phyloP scores from a whole-genome alignment of 108 stramenopile species.

The Discostella stelligeroides region DNA sequence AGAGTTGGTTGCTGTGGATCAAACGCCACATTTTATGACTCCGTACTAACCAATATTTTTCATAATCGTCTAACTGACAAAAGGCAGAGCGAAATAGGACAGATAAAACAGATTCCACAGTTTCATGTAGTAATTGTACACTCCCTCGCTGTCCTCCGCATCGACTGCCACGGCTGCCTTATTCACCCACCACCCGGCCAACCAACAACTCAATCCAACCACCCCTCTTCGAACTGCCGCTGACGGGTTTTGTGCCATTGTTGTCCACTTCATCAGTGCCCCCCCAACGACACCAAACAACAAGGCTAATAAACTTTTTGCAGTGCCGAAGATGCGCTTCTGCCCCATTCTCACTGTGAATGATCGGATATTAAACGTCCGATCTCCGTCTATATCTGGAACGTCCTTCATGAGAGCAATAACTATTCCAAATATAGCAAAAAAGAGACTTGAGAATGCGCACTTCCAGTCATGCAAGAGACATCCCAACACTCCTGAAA shows the following conservation, averaged over 20 bases:
- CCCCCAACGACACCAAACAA: slow-evolving; percentile 48
- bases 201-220: slow-evolving; percentile 61
- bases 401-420: slow-evolving; percentile 92
- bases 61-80: slow-evolving; percentile 59
- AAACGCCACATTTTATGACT: too few relatives aligned
- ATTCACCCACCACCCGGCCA: slow-evolving; percentile 66
- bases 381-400: slow-evolving; percentile 83
- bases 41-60: too few relatives aligned
- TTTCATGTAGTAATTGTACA: slow-evolving; percentile 88
- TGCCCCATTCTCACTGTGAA: slow-evolving; percentile 83
- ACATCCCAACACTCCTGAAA: slow-evolving; percentile 57
- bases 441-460: slow-evolving; percentile 72
- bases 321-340: slow-evolving; percentile 53
- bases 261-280: slow-evolving; percentile 47
- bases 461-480: slow-evolving; percentile 61
- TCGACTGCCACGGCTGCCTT: slow-evolving; percentile 65
- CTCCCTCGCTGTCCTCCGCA: slow-evolving; percentile 70
- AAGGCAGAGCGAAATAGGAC: slow-evolving; percentile 78
- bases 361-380: slow-evolving; percentile 71
- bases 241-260: slow-evolving; percentile 22
- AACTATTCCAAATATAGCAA: slow-evolving; percentile 87
- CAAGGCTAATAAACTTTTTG: slow-evolving; percentile 54
- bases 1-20: too few relatives aligned
- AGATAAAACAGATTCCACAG: slow-evolving; percentile 91
- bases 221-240: slow-evolving; percentile 52